A percentile compares a stretch with the other conserved stretches of the same genome.
Evolutionary conservation across 2,329 filamentous ascomycete species (phyloP).

Genomic region (Claviceps capensis): DNA sequence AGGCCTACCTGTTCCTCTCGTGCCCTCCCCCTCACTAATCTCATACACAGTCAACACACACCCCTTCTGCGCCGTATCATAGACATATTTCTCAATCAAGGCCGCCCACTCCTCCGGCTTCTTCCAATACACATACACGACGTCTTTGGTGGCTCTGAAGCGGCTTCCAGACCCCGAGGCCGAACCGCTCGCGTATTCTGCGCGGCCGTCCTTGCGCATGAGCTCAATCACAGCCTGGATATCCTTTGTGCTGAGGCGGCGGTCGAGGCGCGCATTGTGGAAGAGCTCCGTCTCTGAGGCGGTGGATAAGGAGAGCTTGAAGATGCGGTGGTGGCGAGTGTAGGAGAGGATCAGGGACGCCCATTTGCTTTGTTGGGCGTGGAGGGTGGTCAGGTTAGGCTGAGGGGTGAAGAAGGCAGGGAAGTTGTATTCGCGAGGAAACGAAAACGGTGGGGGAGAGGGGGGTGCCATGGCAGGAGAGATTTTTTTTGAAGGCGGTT

Average conservation of each 20-base stretch:
- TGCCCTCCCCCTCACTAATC: conserved; percentile 73
- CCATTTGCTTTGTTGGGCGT: conserved; percentile 75
- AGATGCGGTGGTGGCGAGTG: conserved; percentile 65
- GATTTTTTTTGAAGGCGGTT: not conserved
- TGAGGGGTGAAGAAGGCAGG: conserved; percentile 79
- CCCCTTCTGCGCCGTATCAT: conserved; percentile 78
- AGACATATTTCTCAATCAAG: conserved; percentile 65
- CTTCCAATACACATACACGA: conserved; percentile 71
- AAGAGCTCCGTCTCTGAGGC: conserved; percentile 43
- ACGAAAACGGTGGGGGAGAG: conserved; percentile 14
- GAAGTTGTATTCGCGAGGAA: conserved; percentile 57
- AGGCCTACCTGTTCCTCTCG: conserved; percentile 46
- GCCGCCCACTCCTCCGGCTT: conserved; percentile 84
- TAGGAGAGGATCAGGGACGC: conserved; percentile 72
- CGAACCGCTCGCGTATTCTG: conserved; percentile 45
- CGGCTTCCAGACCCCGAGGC: not conserved
- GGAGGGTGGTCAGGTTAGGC: conserved; percentile 57
- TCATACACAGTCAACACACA: conserved; percentile 88
- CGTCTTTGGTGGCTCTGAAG: conserved; percentile 20
- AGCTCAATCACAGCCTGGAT: conserved; percentile 44
- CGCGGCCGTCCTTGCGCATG: conserved; percentile 44
- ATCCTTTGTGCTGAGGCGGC: conserved; percentile 35
- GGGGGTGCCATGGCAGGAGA: not conserved
- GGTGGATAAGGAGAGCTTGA: conserved; percentile 52
- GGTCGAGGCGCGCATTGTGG: conserved; percentile 39